phyloP scores from a whole-genome alignment of 805 yeast genomes.

The Hanseniaspora pseudoguilliermondii region DNA sequence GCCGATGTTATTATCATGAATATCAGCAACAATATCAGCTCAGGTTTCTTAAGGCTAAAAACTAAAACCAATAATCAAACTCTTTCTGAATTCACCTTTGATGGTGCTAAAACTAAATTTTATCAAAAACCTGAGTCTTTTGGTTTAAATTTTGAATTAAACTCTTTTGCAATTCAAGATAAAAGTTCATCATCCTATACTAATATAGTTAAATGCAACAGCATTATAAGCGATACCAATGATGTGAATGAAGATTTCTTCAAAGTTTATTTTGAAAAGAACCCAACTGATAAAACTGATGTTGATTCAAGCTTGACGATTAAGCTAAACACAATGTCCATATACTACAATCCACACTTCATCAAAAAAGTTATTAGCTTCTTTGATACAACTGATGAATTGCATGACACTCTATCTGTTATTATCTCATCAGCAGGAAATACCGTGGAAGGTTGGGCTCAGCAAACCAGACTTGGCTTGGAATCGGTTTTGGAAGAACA shows the following conservation, averaged over 20 bases:
- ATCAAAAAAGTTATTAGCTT: slow-evolving; percentile 62
- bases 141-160: slow-evolving; percentile 55
- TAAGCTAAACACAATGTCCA: slow-evolving; percentile 72
- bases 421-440: slow-evolving; percentile 90
- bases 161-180: slow-evolving; percentile 77
- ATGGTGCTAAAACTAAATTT: slow-evolving; percentile 64
- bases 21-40: slow-evolving; percentile 51
- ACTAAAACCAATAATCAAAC: slow-evolving; percentile 27
- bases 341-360: slow-evolving; percentile 76
- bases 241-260: slow-evolving; percentile 52
- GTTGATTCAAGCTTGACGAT: slow-evolving; percentile 72
- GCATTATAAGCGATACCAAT: slow-evolving; percentile 25
- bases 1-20: slow-evolving; percentile 59
- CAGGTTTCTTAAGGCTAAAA: slow-evolving; percentile 62
- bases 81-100: slow-evolving; percentile 68
- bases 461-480: slow-evolving; percentile 80
- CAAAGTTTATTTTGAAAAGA: slow-evolving; percentile 65
- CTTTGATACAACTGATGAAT: slow-evolving; percentile 77
- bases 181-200: slow-evolving; percentile 75
- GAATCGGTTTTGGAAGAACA: slow-evolving; percentile 92
- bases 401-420: slow-evolving; percentile 78
- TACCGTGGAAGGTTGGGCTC: slow-evolving; percentile 79
- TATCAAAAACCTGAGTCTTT: slow-evolving; percentile 71
- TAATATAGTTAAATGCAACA: slow-evolving; percentile 73
- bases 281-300: slow-evolving; percentile 60